Percentiles rank a stretch among this genome's conserved stretches.
These are phyloP conservation scores for Vanilla planifolia DNA, from an alignment of 106 monocot genomes.

Conservation along the genomic window DNA sequence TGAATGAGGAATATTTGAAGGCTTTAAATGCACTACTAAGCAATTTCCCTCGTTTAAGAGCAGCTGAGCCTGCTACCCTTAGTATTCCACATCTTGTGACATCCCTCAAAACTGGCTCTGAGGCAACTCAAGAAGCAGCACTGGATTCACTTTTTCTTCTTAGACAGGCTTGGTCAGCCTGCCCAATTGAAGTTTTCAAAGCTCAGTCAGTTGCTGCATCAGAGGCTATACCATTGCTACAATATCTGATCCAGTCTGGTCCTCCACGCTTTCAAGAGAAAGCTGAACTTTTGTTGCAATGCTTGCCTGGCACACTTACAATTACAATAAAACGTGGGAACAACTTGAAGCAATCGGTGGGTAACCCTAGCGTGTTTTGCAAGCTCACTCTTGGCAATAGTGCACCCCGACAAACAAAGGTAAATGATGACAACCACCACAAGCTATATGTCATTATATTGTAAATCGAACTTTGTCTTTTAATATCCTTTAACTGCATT, in stretches of 20 bases:
- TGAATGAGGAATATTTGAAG: slow-evolving; percentile 89
- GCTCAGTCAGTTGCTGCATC: slow-evolving; percentile 94
- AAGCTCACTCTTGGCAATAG: slow-evolving; percentile 92
- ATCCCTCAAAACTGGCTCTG: slow-evolving; percentile 84
- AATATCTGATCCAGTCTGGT: slow-evolving; percentile 96
- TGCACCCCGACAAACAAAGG: slow-evolving; percentile 87
- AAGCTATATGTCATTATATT: neutral
- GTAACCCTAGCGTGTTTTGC: slow-evolving; percentile 91
- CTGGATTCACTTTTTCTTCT: slow-evolving; percentile 87
- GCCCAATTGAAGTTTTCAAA: slow-evolving; percentile 92
- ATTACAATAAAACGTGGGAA: slow-evolving; percentile 88
- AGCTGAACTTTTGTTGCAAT: slow-evolving; percentile 89
- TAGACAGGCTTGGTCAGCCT: slow-evolving; percentile 95
- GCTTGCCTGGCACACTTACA: slow-evolving; percentile 85
- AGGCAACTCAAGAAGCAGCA: slow-evolving; percentile 92
- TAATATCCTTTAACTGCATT: neutral
- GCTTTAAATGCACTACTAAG: slow-evolving; percentile 82
- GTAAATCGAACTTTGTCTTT: neutral
- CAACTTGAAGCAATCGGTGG: slow-evolving; percentile 95
- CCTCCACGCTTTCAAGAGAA: slow-evolving; percentile 99
- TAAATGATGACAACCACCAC: slow-evolving; percentile 12
- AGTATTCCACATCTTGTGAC: slow-evolving; percentile 93
- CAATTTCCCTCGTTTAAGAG: slow-evolving; percentile 91
- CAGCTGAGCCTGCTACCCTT: slow-evolving; percentile 90
- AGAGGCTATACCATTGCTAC: slow-evolving; percentile 91